Evolutionary conservation across 2,329 filamentous ascomycete genomes (phyloP), one percentile per base, ranked within the genome.

Genomic region (Bipolaris oryzae): DNA sequence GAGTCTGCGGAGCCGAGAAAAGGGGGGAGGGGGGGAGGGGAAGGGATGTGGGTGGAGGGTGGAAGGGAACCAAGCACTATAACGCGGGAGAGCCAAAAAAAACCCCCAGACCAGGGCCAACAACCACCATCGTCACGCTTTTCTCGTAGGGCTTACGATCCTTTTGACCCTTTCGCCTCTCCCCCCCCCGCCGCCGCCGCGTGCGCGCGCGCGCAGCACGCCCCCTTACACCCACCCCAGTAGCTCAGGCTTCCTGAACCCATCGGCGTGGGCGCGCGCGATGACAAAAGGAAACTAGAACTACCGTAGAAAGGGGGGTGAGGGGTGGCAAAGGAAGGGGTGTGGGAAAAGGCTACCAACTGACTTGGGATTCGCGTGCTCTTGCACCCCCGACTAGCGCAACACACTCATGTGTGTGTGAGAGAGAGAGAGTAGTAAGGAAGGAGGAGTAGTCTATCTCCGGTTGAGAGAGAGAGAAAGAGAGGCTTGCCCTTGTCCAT

Each of bases 321-420:
- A n/a, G n/a, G n/a, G n/a, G n/a, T n/a, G n/a, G n/a, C n/a, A n/a
- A n/a, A n/a, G n/a, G n/a, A 28, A 28, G 25, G 25, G 25, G 25
- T 10, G 25, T 3, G 25, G 25, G 7, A 28, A 28, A 28, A 23
- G 23, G 4, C 25, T 10, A 7, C 39, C 33, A 45, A 41, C 49
- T 51, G 43, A 21, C 34, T 50, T 46, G 28, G 23, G 39, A 50
- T 25, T 47, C 47, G 34, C 42, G 46, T 25, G 43, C 49, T 23
- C 34, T 3, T 15, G n/a, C n/a, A n/a, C 34, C 35, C 35, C 47
- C 49, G 49, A 61, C 63, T 69, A 69, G 67, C 61, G 68, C 66
- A 63, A 60, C 58, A 68, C 60, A 62, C 25, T 1, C 23, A 7
- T 2, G 2, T 25, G 23, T 28, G 25, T 28, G 25, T n/a, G n/a